Conservation (phyloP, 345 rosid genomes). For the Citrus trifoliata region DNA sequence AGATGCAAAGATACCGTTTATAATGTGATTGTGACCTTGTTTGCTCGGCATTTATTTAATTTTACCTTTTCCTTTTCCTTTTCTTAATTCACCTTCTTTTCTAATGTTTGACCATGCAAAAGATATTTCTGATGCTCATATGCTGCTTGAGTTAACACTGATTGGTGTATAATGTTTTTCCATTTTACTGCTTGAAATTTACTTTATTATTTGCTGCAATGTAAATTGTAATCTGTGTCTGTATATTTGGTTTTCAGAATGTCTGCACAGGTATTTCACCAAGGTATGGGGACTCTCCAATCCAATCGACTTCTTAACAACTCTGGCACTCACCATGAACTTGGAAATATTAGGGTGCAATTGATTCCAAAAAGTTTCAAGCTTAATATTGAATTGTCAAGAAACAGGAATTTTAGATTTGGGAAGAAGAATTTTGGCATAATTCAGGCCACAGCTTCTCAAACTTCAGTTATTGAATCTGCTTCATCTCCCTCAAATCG, state of each 20-base stretch:
- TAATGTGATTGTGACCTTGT: not conserved
- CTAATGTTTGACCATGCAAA: not conserved
- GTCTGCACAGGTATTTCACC: constrained; percentile 59
- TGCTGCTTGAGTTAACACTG: not conserved
- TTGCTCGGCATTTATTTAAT: not conserved
- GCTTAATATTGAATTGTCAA: constrained; percentile 25
- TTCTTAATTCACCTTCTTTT: not conserved
- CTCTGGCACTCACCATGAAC: constrained; percentile 31
- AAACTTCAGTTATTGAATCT: constrained; percentile 50
- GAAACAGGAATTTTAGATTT: constrained; percentile 20
- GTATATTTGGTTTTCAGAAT: constrained; percentile 43
- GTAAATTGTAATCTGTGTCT: constrained; percentile 6
- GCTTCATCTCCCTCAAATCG: constrained; percentile 51
- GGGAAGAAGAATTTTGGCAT: constrained; percentile 27
- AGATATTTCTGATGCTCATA: not conserved
- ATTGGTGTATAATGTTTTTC: not conserved
- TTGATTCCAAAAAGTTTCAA: constrained; percentile 29
- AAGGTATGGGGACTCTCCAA: constrained; percentile 37
- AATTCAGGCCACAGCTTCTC: constrained; percentile 54
- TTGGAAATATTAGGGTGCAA: constrained; percentile 31
- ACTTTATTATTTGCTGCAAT: not conserved
- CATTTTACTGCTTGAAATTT: not conserved
- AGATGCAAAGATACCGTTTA: not conserved
- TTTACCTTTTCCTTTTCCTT: not conserved
- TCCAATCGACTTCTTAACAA: constrained; percentile 28